Conservation (phyloP, 495 filamentous ascomycete genomes). For the Cercophora sp. region DNA sequence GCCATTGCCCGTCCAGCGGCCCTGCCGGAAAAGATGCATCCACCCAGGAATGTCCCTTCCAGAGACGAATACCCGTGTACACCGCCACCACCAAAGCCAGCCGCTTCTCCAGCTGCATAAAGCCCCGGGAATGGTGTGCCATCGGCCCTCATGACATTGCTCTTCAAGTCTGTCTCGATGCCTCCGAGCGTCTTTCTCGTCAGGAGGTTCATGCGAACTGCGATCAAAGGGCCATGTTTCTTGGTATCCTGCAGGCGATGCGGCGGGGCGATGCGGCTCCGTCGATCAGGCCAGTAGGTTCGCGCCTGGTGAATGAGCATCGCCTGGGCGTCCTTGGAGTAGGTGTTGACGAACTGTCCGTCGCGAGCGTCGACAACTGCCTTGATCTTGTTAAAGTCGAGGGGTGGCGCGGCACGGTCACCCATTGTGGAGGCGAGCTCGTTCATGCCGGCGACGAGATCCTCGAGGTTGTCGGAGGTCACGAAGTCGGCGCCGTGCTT, state of each 20-base stretch:
- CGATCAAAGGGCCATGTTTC: constrained; percentile 46
- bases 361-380: constrained; percentile 44
- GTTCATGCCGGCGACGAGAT: constrained; percentile 48
- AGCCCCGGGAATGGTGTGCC: constrained; percentile 42
- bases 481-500: constrained; percentile 49
- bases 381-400: constrained; percentile 35
- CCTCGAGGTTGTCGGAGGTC: constrained; percentile 41
- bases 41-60: constrained; percentile 46
- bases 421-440: constrained; percentile 32
- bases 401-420: constrained; percentile 31
- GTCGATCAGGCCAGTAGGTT: constrained; percentile 45
- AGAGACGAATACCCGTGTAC: constrained; percentile 50
- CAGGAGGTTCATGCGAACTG: constrained; percentile 48
- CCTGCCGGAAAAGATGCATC: constrained; percentile 50
- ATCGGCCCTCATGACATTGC: constrained; percentile 42
- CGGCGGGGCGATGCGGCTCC: constrained; percentile 39
- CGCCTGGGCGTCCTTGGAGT: constrained; percentile 49
- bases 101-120: constrained; percentile 51
- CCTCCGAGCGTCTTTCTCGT: constrained; percentile 52
- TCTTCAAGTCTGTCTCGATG: constrained; percentile 49
- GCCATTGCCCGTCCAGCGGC: constrained; percentile 44
- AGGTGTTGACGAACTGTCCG: constrained; percentile 43
- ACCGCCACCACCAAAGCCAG: constrained; percentile 51
- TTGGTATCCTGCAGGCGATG: constrained; percentile 43
- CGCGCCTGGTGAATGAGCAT: constrained; percentile 49